A percentile compares a stretch with the other conserved stretches of the same genome.
Conservation (phyloP, 2,329 filamentous ascomycete genomes). For the Scortechinia acanthostroma region DNA sequence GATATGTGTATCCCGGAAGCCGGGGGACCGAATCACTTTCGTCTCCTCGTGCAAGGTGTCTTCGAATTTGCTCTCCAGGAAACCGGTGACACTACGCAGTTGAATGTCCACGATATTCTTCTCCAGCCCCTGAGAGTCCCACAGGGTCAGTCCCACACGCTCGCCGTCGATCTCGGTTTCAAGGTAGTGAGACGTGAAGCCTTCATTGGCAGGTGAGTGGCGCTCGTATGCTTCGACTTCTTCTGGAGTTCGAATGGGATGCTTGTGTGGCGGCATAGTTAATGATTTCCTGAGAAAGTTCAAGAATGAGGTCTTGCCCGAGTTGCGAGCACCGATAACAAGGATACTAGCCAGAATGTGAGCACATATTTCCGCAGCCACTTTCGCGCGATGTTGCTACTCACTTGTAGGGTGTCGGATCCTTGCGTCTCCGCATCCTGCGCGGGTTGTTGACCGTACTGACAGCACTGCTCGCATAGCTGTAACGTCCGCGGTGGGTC, state of each 20-base stretch:
- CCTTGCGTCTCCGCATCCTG: constrained; percentile 86
- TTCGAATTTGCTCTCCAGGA: constrained; percentile 96
- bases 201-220: constrained; percentile 17
- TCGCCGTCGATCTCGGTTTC: constrained; percentile 93
- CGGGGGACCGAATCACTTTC: constrained; percentile 89
- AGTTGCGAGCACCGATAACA: constrained; percentile 77
- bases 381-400: constrained; percentile 22
- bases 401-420: constrained; percentile 97
- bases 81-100: constrained; percentile 80
- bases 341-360: constrained; percentile 57
- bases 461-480: constrained; percentile 85
- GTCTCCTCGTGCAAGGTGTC: constrained; percentile 96
- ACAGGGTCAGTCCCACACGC: constrained; percentile 83
- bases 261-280: constrained; percentile 73
- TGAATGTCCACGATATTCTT: constrained; percentile 93
- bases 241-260: constrained; percentile 7
- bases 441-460: constrained; percentile 90
- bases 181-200: constrained; percentile 81
- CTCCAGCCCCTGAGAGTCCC: constrained; percentile 93
- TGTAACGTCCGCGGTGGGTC: constrained; percentile 91
- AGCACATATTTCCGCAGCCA: constrained; percentile 2
- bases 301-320: constrained; percentile 93
- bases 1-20: constrained; percentile 91
- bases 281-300: constrained; percentile 87
- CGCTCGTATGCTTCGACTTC: constrained; percentile 7